A percentile compares a stretch with the other conserved stretches of the same genome.
Conservation (phyloP, 192 early-diverging fungal genomes). For the Nowakowskiella sp. region DNA sequence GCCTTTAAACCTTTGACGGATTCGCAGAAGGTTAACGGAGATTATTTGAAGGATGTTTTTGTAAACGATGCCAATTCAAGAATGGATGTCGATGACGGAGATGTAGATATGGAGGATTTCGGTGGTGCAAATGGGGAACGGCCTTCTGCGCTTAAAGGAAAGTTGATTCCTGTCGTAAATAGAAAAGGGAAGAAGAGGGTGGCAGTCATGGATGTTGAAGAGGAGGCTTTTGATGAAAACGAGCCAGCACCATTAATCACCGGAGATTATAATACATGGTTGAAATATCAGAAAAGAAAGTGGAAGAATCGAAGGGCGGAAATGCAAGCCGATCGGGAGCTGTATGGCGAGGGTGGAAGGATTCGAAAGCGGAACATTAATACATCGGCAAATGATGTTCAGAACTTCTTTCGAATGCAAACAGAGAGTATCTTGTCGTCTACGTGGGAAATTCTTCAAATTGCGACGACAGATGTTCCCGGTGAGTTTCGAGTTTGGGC, state of each 20-base stretch:
- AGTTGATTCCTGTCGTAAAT: conserved; percentile 2
- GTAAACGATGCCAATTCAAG: conserved; percentile 3
- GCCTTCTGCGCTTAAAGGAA: background rate
- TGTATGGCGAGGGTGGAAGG: conserved; percentile 14
- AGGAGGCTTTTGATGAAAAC: conserved; percentile 5
- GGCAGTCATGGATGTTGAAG: conserved; percentile 2
- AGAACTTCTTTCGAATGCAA: conserved; percentile 64
- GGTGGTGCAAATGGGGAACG: conserved; percentile 1
- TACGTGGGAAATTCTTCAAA: conserved; percentile 80
- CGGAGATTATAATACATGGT: conserved; percentile 7
- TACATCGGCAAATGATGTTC: conserved; percentile 17
- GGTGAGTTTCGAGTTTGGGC: conserved; percentile 90
- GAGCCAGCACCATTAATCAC: conserved; percentile 6
- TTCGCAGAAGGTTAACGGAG: background rate
- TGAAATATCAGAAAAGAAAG: conserved; percentile 18
- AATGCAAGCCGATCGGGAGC: conserved; percentile 12
- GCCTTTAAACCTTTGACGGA: conserved; percentile 49
- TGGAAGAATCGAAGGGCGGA: conserved; percentile 9
- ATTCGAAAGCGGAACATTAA: conserved; percentile 16
- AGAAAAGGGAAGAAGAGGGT: background rate
- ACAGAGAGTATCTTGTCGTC: conserved; percentile 53
- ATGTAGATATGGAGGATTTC: too few species aligned
- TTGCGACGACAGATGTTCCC: conserved; percentile 69
- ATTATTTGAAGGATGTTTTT: conserved; percentile 1
- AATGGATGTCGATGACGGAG: too few species aligned